Base-by-base conservation (phyloP, 306 rosid genomes). In the Acacia melanoxylon region DNA sequence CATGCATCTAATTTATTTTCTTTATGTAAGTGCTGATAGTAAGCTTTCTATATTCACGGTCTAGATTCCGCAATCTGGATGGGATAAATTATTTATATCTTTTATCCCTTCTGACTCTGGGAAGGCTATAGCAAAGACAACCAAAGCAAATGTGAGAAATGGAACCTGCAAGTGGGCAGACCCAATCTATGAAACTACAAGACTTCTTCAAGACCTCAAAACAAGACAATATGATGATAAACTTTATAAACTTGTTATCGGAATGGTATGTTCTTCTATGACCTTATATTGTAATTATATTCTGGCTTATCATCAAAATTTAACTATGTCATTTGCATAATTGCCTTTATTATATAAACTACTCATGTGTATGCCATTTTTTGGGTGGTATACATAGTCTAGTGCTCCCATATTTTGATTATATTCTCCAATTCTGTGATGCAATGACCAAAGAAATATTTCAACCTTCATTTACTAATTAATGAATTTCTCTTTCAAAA, bases 131-230 rank as follows among this genome's bases (percentile, higher is more conserved):
- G 82, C 97, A 66, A 96, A 96, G 89, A 96, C 98, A 75, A 92
- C 99, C 74, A 96, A 93, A 86, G 97, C 98, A 78, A 96, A 92
- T 88, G 99, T 93, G 86, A 91, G 97, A 87, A 96, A 92, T 88
- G 99, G 98, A 63, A 86, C 97, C 35, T 96, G 98, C 92, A 96
- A 96, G 86, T 96, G 99, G 99, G 89, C 88, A 25, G 99, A 96
- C 82, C 99, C 99, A 46, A 96, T 96, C 80, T 96, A 96, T 82
- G 99, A 96, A 89, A 93, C 98, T 79, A 92, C 99, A 45, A 91
- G 97, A 81, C 98, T 96, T 81, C 94, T 96, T 76, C 99, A 90
- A 85, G 99, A 96, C 86, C 83, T 83, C 75, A 96, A 88, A 85
- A 92, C 98, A 83, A 90, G 89, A 86, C 90, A 90, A 78, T 94